Percentiles rank a stretch among this genome's conserved stretches.
These are phyloP conservation scores for Stromatinia cepivora DNA, from an alignment of 2,329 filamentous ascomycete species.

Conservation along the genomic window DNA sequence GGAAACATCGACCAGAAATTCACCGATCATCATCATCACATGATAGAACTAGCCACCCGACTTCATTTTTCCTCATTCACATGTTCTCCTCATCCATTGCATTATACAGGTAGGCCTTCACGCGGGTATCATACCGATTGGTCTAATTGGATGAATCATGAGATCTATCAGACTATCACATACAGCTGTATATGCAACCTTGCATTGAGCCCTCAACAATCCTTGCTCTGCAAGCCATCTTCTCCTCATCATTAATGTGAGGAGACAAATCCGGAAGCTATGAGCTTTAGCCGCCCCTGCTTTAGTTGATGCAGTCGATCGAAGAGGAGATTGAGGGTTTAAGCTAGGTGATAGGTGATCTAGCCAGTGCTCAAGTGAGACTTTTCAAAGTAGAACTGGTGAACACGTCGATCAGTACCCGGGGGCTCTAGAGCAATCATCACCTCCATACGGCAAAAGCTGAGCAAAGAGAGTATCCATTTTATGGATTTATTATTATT, in stretches of 20 bases:
- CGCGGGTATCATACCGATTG: neutral
- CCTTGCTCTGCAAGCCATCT: slow-evolving; percentile 17
- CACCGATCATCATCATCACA: slow-evolving; percentile 1
- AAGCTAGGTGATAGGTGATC: neutral
- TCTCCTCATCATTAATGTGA: slow-evolving; percentile 14
- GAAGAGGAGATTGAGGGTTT: slow-evolving; percentile 1
- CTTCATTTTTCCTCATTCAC: neutral
- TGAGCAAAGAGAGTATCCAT: neutral
- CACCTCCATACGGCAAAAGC: neutral
- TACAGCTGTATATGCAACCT: slow-evolving; percentile 10
- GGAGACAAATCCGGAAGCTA: neutral
- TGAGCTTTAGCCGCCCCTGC: slow-evolving; percentile 11
- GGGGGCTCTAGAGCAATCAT: neutral
- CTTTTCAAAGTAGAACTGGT: neutral
- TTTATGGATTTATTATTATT: too few relatives aligned
- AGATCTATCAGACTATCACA: slow-evolving; percentile 5
- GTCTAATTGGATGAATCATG: neutral
- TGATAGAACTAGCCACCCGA: neutral
- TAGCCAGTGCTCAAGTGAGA: slow-evolving; percentile 10
- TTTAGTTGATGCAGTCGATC: slow-evolving; percentile 5
- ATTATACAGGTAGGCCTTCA: neutral
- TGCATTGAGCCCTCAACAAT: neutral
- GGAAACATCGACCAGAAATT: slow-evolving; percentile 3
- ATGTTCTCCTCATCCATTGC: neutral
- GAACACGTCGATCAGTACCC: too few relatives aligned